Evolutionary conservation across 768 basidiomycete species (phyloP).

Genomic region (Rhodotorula babjevae): DNA sequence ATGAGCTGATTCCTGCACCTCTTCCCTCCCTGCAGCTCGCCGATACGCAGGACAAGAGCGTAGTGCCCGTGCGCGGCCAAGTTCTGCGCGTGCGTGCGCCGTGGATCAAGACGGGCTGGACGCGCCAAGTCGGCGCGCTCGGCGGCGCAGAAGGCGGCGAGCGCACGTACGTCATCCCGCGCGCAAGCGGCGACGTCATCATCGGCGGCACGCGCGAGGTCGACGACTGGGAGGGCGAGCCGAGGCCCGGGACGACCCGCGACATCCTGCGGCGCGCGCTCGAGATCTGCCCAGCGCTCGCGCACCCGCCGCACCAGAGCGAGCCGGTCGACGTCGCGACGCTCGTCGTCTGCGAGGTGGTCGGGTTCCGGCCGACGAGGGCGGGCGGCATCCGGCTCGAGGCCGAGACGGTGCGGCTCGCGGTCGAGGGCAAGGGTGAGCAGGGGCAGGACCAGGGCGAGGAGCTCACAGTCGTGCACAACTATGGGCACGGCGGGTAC

Average conservation of each 20-base stretch:
- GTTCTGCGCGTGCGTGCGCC: slow-evolving; percentile 44
- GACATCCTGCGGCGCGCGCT: slow-evolving; percentile 44
- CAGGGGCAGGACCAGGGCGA: not conserved
- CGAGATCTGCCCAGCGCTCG: slow-evolving; percentile 45
- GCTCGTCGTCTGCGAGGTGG: slow-evolving; percentile 24
- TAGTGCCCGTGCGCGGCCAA: slow-evolving; percentile 47
- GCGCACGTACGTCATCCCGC: slow-evolving; percentile 48
- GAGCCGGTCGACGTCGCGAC: not conserved
- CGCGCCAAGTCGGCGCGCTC: slow-evolving; percentile 38
- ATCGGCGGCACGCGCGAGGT: slow-evolving; percentile 47
- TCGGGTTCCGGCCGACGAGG: slow-evolving; percentile 44
- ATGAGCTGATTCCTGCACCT: too few relatives aligned
- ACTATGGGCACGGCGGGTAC: slow-evolving; percentile 48
- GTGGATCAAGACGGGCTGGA: slow-evolving; percentile 45
- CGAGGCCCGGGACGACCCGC: slow-evolving; percentile 38
- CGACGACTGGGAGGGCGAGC: slow-evolving; percentile 44
- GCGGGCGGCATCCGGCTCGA: slow-evolving; percentile 43
- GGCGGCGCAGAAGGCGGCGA: slow-evolving; percentile 43
- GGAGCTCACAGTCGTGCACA: slow-evolving; percentile 40
- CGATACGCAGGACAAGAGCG: slow-evolving; percentile 43
- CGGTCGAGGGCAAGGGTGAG: too few relatives aligned
- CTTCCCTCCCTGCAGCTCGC: slow-evolving; percentile 30
- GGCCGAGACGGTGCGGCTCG: not conserved
- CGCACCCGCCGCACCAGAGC: slow-evolving; percentile 25
- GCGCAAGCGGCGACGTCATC: slow-evolving; percentile 46